Evolutionary conservation across 768 basidiomycete genomes (phyloP).

Genomic region (Phylloporus scabripes): DNA sequence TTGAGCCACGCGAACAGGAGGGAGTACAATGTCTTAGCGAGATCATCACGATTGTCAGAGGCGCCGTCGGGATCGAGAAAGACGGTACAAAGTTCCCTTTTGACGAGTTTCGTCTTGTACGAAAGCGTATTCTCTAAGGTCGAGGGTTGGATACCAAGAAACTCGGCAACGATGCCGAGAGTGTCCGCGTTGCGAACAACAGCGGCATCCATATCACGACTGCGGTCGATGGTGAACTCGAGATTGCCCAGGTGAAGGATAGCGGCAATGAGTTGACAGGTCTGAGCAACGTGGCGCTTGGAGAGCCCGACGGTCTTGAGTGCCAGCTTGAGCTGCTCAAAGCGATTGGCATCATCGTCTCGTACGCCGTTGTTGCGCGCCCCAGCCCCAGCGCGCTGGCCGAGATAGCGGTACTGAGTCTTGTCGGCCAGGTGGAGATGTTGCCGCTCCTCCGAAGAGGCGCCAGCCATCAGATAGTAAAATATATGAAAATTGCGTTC

Average conservation of each 20-base stretch:
- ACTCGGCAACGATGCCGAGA: conserved; percentile 82
- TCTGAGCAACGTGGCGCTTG: conserved; percentile 91
- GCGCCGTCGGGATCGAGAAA: conserved; percentile 95
- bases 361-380: conserved; percentile 43
- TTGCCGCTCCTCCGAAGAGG: conserved; percentile 79
- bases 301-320: conserved; percentile 91
- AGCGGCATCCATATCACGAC: conserved; percentile 86
- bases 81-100: conserved; percentile 95
- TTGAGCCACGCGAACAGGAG: conserved; percentile 95
- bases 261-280: conserved; percentile 90
- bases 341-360: conserved; percentile 81
- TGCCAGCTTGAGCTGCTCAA: conserved; percentile 91
- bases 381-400: conserved; percentile 50
- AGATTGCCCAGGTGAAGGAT: conserved; percentile 97
- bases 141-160: conserved; percentile 73
- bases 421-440: conserved; percentile 83
- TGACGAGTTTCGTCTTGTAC: conserved; percentile 88
- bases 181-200: conserved; percentile 83
- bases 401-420: conserved; percentile 81
- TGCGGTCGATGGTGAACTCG: conserved; percentile 81
- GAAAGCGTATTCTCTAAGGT: conserved; percentile 78
- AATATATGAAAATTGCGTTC: conserved; percentile 98
- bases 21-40: conserved; percentile 90
- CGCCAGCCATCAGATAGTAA: conserved; percentile 93
- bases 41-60: conserved; percentile 87